These are phyloP conservation scores for Gossypium schwendimanii DNA, from an alignment of 441 rosid genomes.

Conservation along the genomic window DNA sequence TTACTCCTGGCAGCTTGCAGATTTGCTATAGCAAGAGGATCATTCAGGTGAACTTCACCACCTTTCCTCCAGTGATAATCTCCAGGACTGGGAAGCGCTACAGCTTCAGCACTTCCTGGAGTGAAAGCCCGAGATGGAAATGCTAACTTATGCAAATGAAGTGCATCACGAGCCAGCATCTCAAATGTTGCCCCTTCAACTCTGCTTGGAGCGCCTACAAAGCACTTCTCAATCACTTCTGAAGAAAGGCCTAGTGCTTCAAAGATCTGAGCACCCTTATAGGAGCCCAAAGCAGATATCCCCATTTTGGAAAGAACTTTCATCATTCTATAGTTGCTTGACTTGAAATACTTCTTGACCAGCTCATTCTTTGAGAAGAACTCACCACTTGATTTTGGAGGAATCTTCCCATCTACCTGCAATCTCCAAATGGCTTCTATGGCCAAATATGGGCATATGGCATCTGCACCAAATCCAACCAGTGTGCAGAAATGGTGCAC, in stretches of 20 bases:
- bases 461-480: conserved; percentile 96
- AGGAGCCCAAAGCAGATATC: conserved; percentile 95
- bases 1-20: conserved; percentile 87
- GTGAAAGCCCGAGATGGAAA: conserved; percentile 67
- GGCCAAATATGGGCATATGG: conserved; percentile 91
- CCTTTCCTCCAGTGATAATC: conserved; percentile 97
- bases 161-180: conserved; percentile 86
- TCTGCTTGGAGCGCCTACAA: conserved; percentile 97
- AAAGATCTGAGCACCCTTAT: conserved; percentile 98
- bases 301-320: conserved; percentile 99
- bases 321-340: conserved; percentile 99
- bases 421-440: conserved; percentile 81
- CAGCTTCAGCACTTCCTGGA: conserved; percentile 93
- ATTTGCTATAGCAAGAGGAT: conserved; percentile 94
- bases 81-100: conserved; percentile 86
- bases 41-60: conserved; percentile 97
- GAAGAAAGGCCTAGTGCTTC: conserved; percentile 98
- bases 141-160: conserved; percentile 84
- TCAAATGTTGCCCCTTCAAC: conserved; percentile 99
- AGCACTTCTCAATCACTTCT: conserved; percentile 90
- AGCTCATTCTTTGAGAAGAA: conserved; percentile 82
- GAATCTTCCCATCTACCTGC: conserved; percentile 96
- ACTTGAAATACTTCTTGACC: conserved; percentile 87
- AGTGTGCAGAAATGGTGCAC: conserved; percentile 98
- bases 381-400: conserved; percentile 73